phyloP scores from a whole-genome alignment of 2,329 filamentous ascomycete genomes.

The Pestalotiopsis sp. region DNA sequence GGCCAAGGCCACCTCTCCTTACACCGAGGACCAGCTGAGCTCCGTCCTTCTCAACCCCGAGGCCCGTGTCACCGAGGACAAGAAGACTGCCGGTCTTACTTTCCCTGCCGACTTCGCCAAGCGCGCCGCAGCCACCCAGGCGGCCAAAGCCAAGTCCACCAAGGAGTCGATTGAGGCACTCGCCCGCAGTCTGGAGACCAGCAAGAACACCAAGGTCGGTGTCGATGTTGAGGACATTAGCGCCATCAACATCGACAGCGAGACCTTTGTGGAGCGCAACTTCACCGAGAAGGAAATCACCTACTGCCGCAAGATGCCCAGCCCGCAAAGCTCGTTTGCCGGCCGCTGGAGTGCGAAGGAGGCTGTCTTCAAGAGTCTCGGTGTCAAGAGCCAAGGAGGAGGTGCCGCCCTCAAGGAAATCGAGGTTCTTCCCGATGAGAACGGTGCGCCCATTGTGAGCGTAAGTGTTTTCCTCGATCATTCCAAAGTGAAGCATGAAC shows the following conservation, averaged over 20 bases:
- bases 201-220: constrained; percentile 75
- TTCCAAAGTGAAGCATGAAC: constrained; percentile 20
- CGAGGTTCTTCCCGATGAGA: constrained; percentile 82
- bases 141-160: constrained; percentile 61
- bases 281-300: constrained; percentile 83
- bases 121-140: constrained; percentile 53
- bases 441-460: constrained; percentile 80
- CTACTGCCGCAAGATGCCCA: constrained; percentile 82
- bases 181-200: constrained; percentile 58
- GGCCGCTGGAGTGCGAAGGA: constrained; percentile 98
- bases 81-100: constrained; percentile 79
- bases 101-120: constrained; percentile 74
- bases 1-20: constrained; percentile 89
- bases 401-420: constrained; percentile 93
- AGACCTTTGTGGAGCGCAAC: constrained; percentile 92
- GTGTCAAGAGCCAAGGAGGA: constrained; percentile 82
- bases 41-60: constrained; percentile 93
- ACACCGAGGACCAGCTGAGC: constrained; percentile 83
- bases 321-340: constrained; percentile 87
- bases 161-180: constrained; percentile 78
- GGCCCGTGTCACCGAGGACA: constrained; percentile 81
- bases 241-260: constrained; percentile 89
- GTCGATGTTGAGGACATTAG: constrained; percentile 91
- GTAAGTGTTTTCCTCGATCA: constrained; percentile 57
- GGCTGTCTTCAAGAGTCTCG: constrained; percentile 96